Conservation (phyloP, 352 stramenopile species). For the Phytophthora fragariae region DNA sequence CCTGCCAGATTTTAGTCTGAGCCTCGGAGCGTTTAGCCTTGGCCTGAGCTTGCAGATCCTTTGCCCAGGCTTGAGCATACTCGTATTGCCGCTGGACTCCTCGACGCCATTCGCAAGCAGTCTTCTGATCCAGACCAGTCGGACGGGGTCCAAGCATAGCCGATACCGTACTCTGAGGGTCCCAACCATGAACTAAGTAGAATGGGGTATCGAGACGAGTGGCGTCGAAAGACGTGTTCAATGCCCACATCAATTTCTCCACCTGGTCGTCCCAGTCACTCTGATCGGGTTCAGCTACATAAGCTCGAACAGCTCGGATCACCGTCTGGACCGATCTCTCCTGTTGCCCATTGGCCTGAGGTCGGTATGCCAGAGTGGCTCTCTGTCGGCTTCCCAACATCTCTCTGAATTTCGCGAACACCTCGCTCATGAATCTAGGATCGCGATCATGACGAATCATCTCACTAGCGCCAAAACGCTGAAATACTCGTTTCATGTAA, state of each 20-base stretch:
- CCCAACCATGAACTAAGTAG: constrained; percentile 6
- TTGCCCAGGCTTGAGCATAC: not conserved
- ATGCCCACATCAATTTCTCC: not conserved
- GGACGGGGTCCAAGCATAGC: not conserved
- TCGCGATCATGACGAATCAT: not conserved
- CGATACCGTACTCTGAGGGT: not conserved
- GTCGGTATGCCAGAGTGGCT: not conserved
- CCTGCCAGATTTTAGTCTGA: not conserved
- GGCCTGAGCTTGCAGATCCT: not conserved
- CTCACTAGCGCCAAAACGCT: not conserved
- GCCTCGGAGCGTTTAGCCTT: not conserved
- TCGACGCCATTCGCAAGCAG: not conserved
- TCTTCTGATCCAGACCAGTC: not conserved
- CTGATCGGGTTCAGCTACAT: constrained; percentile 1
- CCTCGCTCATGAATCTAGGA: not conserved
- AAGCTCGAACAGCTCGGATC: not conserved
- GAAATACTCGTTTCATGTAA: not conserved
- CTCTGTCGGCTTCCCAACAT: not conserved
- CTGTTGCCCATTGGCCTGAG: constrained; percentile 7
- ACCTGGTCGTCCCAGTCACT: constrained; percentile 5
- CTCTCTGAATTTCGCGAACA: not conserved
- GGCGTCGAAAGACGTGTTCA: not conserved
- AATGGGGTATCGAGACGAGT: not conserved
- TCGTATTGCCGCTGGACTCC: not conserved
- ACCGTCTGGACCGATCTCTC: constrained; percentile 4